A percentile compares a stretch with the other conserved stretches of the same genome.
These are phyloP conservation scores for Penicillium robsamsonii DNA, from an alignment of 495 filamentous ascomycete species.

Conservation along the genomic window DNA sequence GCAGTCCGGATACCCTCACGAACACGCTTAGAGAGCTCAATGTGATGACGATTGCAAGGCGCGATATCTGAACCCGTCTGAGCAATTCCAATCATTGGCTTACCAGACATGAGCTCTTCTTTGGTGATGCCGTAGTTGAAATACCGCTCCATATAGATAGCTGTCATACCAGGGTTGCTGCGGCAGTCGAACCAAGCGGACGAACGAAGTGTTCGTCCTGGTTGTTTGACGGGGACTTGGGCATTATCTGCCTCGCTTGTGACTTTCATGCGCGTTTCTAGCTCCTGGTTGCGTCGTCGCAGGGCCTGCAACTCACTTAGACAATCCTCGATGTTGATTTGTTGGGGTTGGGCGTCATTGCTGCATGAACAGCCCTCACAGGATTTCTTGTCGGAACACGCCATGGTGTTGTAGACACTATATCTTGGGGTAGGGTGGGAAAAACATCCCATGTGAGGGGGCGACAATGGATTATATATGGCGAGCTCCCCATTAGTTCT, in stretches of 20 bases:
- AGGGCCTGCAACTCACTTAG: slow-evolving; percentile 24
- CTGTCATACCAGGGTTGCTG: slow-evolving; percentile 49
- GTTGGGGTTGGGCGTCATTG: slow-evolving; percentile 19
- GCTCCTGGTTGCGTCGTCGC: slow-evolving; percentile 27
- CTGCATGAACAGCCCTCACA: slow-evolving; percentile 44
- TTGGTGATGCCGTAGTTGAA: slow-evolving; percentile 54
- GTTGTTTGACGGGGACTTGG: slow-evolving; percentile 14
- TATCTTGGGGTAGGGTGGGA: not conserved
- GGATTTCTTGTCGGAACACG: slow-evolving; percentile 33
- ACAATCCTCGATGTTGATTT: slow-evolving; percentile 27
- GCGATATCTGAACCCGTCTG: slow-evolving; percentile 55
- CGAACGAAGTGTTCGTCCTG: slow-evolving; percentile 42
- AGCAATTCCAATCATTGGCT: slow-evolving; percentile 58
- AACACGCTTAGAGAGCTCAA: slow-evolving; percentile 52
- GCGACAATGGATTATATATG: slow-evolving; percentile 8
- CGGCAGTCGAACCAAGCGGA: slow-evolving; percentile 48
- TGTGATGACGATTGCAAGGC: slow-evolving; percentile 54
- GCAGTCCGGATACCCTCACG: slow-evolving; percentile 53
- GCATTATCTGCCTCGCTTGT: slow-evolving; percentile 5
- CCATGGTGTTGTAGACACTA: slow-evolving; percentile 23
- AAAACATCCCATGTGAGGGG: not conserved
- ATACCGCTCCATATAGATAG: slow-evolving; percentile 55
- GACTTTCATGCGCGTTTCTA: slow-evolving; percentile 25
- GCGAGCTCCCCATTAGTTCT: slow-evolving; percentile 2
- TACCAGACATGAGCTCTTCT: slow-evolving; percentile 53